A percentile compares a stretch with the other conserved stretches of the same genome.
Evolutionary conservation across 768 basidiomycete species (phyloP).

Genomic region (Amanita jacksonii): DNA sequence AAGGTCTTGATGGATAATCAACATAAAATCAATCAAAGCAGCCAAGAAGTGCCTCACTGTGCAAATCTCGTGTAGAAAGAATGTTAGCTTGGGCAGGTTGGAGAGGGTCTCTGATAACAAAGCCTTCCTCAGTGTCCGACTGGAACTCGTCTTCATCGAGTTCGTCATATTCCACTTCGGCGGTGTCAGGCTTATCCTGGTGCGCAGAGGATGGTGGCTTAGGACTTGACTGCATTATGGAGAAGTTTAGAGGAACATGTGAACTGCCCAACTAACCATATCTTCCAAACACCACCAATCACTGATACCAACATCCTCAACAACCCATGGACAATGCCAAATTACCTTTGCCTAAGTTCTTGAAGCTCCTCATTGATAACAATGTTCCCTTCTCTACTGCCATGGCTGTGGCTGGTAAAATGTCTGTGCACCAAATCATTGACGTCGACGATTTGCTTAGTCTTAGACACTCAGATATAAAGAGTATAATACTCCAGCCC

Average conservation of each 20-base stretch:
- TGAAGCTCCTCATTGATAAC: slow-evolving; percentile 54
- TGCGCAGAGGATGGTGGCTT: not conserved
- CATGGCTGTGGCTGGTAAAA: slow-evolving; percentile 60
- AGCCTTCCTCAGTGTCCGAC: slow-evolving; percentile 31
- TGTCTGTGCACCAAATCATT: slow-evolving; percentile 29
- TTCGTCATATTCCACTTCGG: slow-evolving; percentile 36
- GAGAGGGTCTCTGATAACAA: slow-evolving; percentile 34
- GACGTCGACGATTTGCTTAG: not conserved
- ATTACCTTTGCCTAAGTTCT: slow-evolving; percentile 53
- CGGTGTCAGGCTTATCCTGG: not conserved
- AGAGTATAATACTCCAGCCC: slow-evolving; percentile 49
- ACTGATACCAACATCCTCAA: no score
- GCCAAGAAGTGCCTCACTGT: slow-evolving; percentile 34
- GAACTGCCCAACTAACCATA: not conserved
- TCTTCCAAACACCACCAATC: slow-evolving; percentile 6
- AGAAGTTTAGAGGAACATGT: not conserved
- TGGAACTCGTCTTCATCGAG: slow-evolving; percentile 37
- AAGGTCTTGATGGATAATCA: slow-evolving; percentile 27
- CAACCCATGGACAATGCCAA: slow-evolving; percentile 24
- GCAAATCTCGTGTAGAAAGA: slow-evolving; percentile 35
- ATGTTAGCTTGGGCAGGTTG: slow-evolving; percentile 29
- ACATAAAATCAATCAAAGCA: not conserved
- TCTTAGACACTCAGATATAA: slow-evolving; percentile 48
- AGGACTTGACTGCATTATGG: not conserved
- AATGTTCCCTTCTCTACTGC: slow-evolving; percentile 53